Evolutionary conservation across 768 basidiomycete genomes (phyloP).

Genomic region (Strobilomyces confusus): DNA sequence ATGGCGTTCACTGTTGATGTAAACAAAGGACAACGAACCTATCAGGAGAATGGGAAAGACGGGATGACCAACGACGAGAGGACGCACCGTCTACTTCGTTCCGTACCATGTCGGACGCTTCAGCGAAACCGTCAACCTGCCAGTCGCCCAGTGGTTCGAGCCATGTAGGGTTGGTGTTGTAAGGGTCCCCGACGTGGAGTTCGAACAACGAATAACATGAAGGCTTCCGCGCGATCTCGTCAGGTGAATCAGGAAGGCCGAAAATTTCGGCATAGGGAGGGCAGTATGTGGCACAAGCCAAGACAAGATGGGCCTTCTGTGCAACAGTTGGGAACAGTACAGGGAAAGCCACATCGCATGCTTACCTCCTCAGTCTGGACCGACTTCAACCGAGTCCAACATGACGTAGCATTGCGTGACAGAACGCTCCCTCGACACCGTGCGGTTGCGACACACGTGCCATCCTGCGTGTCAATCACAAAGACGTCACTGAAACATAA

Average conservation of each 20-base stretch:
- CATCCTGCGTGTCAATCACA: constrained; percentile 52
- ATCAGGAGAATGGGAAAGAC: constrained; percentile 11
- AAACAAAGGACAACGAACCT: constrained; percentile 31
- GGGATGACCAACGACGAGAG: background rate
- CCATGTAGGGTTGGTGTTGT: constrained; percentile 15
- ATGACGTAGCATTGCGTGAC: constrained; percentile 8
- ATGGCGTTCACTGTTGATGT: constrained; percentile 40
- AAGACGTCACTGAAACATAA: constrained; percentile 44
- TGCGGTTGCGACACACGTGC: constrained; percentile 31
- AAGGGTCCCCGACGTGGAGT: constrained; percentile 22
- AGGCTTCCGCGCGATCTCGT: constrained; percentile 1
- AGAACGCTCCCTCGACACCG: constrained; percentile 9
- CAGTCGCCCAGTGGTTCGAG: constrained; percentile 53
- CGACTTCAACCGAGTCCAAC: constrained; percentile 22
- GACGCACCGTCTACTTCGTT: constrained; percentile 45
- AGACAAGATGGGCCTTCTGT: constrained; percentile 31
- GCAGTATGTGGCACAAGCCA: constrained; percentile 42
- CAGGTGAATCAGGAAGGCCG: constrained; percentile 16
- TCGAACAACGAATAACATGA: constrained; percentile 24
- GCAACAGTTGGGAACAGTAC: background rate
- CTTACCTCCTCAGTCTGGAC: constrained; percentile 22
- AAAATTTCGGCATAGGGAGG: constrained; percentile 19
- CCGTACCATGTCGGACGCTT: constrained; percentile 42
- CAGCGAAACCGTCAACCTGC: constrained; percentile 46
- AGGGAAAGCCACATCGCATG: background rate